Percentiles rank a stretch among this genome's conserved stretches.
These are phyloP conservation scores for Lecanicillium sp. DNA, from an alignment of 2,329 filamentous ascomycete genomes.

Conservation along the genomic window DNA sequence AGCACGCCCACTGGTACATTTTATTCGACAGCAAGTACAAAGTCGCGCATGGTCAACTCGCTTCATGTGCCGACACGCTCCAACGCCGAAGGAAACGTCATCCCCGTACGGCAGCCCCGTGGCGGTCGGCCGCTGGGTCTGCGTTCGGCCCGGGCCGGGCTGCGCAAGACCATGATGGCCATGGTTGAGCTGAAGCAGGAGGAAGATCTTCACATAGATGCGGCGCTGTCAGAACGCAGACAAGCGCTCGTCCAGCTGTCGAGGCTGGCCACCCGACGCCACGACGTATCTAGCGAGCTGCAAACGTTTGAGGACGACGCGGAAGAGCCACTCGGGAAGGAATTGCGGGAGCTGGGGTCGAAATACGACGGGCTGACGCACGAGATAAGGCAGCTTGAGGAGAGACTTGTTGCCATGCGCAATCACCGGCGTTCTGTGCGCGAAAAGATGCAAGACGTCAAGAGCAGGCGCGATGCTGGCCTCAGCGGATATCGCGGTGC, in stretches of 20 bases:
- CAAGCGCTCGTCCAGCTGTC: constrained; percentile 51
- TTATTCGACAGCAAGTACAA: constrained; percentile 30
- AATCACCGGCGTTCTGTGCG: constrained; percentile 51
- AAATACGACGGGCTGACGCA: constrained; percentile 47
- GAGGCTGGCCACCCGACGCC: constrained; percentile 40
- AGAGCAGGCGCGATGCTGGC: constrained; percentile 61
- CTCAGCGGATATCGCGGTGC: constrained; percentile 64
- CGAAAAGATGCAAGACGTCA: constrained; percentile 52
- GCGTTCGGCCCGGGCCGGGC: constrained; percentile 54
- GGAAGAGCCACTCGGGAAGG: constrained; percentile 49
- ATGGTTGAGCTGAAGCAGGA: constrained; percentile 60
- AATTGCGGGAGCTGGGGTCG: constrained; percentile 51
- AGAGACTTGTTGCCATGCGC: constrained; percentile 53
- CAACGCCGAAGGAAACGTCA: constrained; percentile 37
- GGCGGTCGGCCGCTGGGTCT: constrained; percentile 44
- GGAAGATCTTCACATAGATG: constrained; percentile 53
- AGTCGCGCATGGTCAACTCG: constrained; percentile 30
- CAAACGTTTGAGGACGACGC: constrained; percentile 45
- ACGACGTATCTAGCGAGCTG: constrained; percentile 44
- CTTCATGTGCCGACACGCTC: constrained; percentile 33
- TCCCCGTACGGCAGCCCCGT: constrained; percentile 54
- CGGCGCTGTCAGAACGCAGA: constrained; percentile 48
- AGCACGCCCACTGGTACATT: constrained; percentile 33
- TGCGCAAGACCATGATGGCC: constrained; percentile 55
- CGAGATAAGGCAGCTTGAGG: constrained; percentile 60